These are phyloP conservation scores for Floccularia luteovirens DNA, from an alignment of 768 basidiomycete species.

Conservation along the genomic window DNA sequence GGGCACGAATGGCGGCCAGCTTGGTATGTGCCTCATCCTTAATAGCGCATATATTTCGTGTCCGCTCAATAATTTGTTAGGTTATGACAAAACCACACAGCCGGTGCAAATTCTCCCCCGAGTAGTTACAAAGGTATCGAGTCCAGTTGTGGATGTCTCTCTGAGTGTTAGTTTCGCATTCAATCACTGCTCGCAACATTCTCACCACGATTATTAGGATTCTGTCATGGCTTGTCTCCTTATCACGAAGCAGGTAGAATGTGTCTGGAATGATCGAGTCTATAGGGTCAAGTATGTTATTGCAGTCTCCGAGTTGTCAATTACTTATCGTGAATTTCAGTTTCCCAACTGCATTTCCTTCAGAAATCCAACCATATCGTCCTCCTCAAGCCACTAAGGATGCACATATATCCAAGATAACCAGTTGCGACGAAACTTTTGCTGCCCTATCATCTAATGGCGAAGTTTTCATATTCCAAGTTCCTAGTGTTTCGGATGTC, in stretches of 20 bases:
- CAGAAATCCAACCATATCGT: slow-evolving; percentile 70
- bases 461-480: slow-evolving; percentile 83
- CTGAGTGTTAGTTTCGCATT: slow-evolving; percentile 50
- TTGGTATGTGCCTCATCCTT: slow-evolving; percentile 42
- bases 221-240: slow-evolving; percentile 78
- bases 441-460: slow-evolving; percentile 80
- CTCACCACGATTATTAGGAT: slow-evolving; percentile 48
- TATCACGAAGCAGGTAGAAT: slow-evolving; percentile 73
- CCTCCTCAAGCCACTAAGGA: slow-evolving; percentile 71
- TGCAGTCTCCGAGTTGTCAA: not conserved
- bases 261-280: slow-evolving; percentile 69
- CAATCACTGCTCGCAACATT: not conserved
- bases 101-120: slow-evolving; percentile 74
- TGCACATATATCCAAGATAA: slow-evolving; percentile 72
- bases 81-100: slow-evolving; percentile 70
- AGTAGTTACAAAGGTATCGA: slow-evolving; percentile 70
- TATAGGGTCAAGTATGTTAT: slow-evolving; percentile 65
- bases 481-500: slow-evolving; percentile 17
- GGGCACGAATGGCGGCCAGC: slow-evolving; percentile 91
- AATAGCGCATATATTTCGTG: not conserved
- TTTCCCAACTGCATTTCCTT: slow-evolving; percentile 74
- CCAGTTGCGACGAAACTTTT: slow-evolving; percentile 70
- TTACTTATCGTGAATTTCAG: slow-evolving; percentile 20
- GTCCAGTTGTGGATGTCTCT: slow-evolving; percentile 63
- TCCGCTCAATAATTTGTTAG: slow-evolving; percentile 22